phyloP scores from a whole-genome alignment of 192 early-diverging fungal species.

The Gonapodya sp. region DNA sequence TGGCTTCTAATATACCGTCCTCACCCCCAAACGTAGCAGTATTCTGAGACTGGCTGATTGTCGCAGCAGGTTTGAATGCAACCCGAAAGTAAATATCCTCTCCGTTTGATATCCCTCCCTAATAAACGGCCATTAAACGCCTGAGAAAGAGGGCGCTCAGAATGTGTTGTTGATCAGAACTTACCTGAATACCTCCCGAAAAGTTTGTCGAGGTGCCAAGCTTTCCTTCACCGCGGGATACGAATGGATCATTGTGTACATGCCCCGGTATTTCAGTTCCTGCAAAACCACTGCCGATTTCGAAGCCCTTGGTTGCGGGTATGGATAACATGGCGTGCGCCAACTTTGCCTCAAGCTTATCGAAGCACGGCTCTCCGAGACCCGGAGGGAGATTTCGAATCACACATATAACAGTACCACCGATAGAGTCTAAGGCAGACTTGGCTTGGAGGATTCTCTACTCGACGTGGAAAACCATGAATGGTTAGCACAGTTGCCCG shows the following conservation, averaged over 20 bases:
- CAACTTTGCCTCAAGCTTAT: conserved; percentile 91
- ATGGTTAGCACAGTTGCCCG: background rate
- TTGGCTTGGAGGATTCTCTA: conserved; percentile 69
- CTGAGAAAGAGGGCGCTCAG: conserved; percentile 12
- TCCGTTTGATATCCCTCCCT: conserved; percentile 94
- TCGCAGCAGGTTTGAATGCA: conserved; percentile 94
- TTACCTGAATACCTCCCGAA: conserved; percentile 83
- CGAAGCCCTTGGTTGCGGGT: conserved; percentile 97
- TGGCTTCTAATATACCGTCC: conserved; percentile 71
- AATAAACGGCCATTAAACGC: conserved; percentile 13
- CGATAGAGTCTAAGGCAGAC: conserved; percentile 81
- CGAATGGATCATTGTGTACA: conserved; percentile 90
- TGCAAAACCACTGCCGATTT: conserved; percentile 86
- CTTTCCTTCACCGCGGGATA: conserved; percentile 41
- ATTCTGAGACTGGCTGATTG: conserved; percentile 81
- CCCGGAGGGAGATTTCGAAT: conserved; percentile 86
- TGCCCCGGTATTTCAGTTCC: conserved; percentile 81
- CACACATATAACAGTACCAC: conserved; percentile 91
- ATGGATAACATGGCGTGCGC: conserved; percentile 99
- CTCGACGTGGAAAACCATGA: too few relatives aligned
- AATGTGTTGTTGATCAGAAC: conserved; percentile 8
- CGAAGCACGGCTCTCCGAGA: conserved; percentile 95
- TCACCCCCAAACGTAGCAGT: conserved; percentile 81
- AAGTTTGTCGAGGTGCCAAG: conserved; percentile 86
- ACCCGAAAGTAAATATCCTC: conserved; percentile 95